A percentile compares a stretch with the other conserved stretches of the same genome.
Conservation (phyloP, 352 stramenopile genomes). For the Globisporangium echinulatum region DNA sequence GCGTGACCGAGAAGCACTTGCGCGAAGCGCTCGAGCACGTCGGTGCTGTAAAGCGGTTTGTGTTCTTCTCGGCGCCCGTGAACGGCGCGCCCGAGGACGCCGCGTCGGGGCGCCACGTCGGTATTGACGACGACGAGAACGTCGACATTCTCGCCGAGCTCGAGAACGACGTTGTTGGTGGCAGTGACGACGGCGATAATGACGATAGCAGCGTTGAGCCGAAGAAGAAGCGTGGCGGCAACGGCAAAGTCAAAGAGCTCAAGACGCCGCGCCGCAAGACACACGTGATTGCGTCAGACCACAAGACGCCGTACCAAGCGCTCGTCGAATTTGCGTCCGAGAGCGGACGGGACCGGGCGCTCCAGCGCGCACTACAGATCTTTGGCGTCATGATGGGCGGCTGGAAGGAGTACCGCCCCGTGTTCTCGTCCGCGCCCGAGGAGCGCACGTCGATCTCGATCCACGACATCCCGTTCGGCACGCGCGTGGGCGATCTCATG, state of each 20-base stretch:
- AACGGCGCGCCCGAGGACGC: constrained; percentile 45
- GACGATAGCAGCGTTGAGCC: constrained; percentile 8
- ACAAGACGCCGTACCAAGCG: constrained; percentile 61
- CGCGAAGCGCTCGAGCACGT: constrained; percentile 57
- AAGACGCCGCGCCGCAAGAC: constrained; percentile 46
- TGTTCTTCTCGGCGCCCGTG: constrained; percentile 63
- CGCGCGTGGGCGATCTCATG: constrained; percentile 47
- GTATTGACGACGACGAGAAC: constrained; percentile 10
- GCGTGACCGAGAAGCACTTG: constrained; percentile 62
- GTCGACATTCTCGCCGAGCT: constrained; percentile 27
- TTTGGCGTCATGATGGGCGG: constrained; percentile 85
- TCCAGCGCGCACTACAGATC: constrained; percentile 77
- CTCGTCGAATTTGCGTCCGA: constrained; percentile 69
- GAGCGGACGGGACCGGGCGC: constrained; percentile 37
- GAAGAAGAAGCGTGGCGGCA: constrained; percentile 17
- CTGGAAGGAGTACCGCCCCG: constrained; percentile 75
- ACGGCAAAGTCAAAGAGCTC: constrained; percentile 17
- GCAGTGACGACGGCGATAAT: constrained; percentile 13
- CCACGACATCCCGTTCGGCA: constrained; percentile 76
- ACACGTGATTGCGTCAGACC: constrained; percentile 73
- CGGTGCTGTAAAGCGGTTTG: constrained; percentile 56
- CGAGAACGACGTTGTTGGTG: constrained; percentile 20
- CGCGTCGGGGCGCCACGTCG: constrained; percentile 10
- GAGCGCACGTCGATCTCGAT: constrained; percentile 53
- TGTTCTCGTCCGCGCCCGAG: constrained; percentile 56